A percentile compares a stretch with the other conserved stretches of the same genome.
These are phyloP conservation scores for Backusella westeae DNA, from an alignment of 192 early-diverging fungal species.

Conservation along the genomic window DNA sequence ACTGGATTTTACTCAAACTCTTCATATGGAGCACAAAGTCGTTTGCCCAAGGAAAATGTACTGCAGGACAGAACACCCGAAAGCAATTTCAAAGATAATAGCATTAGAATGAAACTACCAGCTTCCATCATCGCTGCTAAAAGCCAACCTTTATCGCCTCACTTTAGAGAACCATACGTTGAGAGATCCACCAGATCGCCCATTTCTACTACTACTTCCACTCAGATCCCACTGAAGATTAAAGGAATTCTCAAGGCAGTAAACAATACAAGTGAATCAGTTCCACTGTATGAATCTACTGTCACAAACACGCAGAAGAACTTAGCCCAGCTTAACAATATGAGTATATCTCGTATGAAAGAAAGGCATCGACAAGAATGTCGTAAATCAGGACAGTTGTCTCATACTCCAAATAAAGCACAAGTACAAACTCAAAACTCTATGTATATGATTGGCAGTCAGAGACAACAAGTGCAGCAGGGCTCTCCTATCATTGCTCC, in stretches of 20 bases:
- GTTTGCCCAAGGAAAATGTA: background rate
- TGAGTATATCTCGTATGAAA: slow-evolving; percentile 14
- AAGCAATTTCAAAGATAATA: background rate
- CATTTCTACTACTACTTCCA: background rate
- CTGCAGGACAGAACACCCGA: background rate
- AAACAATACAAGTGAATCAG: background rate
- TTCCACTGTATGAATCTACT: background rate
- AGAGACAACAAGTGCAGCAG: background rate
- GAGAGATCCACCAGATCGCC: background rate
- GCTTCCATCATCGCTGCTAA: background rate
- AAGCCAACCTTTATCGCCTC: background rate
- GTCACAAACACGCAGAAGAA: background rate
- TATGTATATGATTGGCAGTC: background rate
- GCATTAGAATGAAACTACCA: background rate
- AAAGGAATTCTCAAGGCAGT: background rate
- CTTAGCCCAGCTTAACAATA: background rate
- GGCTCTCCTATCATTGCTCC: background rate
- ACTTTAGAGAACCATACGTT: background rate
- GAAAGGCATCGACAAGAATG: slow-evolving; percentile 20
- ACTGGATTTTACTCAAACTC: background rate
- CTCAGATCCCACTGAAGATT: background rate
- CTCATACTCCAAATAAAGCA: background rate
- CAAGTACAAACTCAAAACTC: background rate
- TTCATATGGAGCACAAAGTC: background rate
- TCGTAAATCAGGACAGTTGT: background rate